Conservation (phyloP, 805 yeast species). For the Kazachstania viticola region DNA sequence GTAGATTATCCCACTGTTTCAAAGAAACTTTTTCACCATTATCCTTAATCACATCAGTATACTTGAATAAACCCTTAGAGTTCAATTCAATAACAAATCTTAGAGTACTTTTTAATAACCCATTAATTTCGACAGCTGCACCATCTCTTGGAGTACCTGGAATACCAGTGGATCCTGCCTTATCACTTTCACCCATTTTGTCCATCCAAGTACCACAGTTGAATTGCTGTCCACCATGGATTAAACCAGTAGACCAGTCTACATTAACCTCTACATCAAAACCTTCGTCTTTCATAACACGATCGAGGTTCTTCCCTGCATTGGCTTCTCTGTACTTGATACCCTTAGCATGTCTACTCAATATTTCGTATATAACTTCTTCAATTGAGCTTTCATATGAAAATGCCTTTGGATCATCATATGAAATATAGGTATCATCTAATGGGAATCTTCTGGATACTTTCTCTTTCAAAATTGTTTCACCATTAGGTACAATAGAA, state of each 20-base stretch:
- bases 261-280: constrained; percentile 71
- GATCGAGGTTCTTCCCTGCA: constrained; percentile 80
- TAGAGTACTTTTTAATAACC: constrained; percentile 71
- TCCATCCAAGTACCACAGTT: constrained; percentile 99
- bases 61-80: constrained; percentile 42
- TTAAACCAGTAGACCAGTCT: constrained; percentile 82
- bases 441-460: constrained; percentile 80
- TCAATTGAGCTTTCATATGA: constrained; percentile 55
- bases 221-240: constrained; percentile 82
- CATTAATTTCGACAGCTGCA: constrained; percentile 87
- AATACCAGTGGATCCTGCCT: constrained; percentile 75
- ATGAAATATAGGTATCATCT: constrained; percentile 67
- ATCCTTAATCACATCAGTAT: constrained; percentile 43
- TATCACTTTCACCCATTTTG: constrained; percentile 91
- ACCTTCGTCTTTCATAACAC: constrained; percentile 88
- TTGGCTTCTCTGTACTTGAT: constrained; percentile 86
- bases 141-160: constrained; percentile 99
- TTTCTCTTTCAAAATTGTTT: constrained; percentile 49
- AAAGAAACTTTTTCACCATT: constrained; percentile 49
- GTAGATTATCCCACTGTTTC: constrained; percentile 57
- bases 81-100: constrained; percentile 63
- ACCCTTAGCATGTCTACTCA: constrained; percentile 82
- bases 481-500: constrained; percentile 55
- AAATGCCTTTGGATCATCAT: constrained; percentile 66
- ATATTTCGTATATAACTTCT: constrained; percentile 72